Percentiles rank a stretch among this genome's conserved stretches.
Conservation (phyloP, 2,329 filamentous ascomycete species). For the Ophiostoma pallidulum region DNA sequence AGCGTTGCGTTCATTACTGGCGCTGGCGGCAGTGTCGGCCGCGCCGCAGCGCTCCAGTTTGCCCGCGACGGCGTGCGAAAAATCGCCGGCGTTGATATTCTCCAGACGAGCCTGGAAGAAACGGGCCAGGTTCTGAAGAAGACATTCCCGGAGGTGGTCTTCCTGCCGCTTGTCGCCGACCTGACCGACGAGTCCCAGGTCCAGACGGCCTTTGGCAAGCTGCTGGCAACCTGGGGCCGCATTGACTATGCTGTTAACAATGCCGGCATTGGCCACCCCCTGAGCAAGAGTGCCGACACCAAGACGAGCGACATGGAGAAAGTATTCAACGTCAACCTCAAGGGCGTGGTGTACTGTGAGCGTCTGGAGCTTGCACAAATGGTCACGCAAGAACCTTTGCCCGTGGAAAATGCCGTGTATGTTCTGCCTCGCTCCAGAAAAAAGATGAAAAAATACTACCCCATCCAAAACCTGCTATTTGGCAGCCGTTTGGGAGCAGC, state of each 20-base stretch:
- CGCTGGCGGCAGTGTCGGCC: neutral
- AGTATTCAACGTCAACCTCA: neutral
- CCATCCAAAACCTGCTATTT: too few species aligned
- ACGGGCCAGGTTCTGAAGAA: too few species aligned
- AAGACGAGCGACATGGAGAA: neutral
- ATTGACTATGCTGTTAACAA: constrained; percentile 4
- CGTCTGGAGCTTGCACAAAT: neutral
- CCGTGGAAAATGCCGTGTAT: too few species aligned
- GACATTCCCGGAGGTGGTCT: too few species aligned
- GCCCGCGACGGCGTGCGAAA: constrained; percentile 1
- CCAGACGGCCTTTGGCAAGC: neutral
- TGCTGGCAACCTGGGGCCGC: neutral
- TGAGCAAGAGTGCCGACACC: neutral
- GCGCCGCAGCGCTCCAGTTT: neutral
- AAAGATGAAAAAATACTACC: too few species aligned
- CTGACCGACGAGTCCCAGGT: too few species aligned
- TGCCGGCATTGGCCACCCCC: constrained; percentile 1
- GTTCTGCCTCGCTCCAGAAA: too few species aligned
- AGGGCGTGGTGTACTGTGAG: constrained; percentile 1
- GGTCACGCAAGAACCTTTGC: neutral
- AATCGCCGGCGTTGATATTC: neutral
- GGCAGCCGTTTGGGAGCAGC: neutral
- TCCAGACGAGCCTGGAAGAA: too few species aligned
- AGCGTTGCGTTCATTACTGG: too few species aligned
- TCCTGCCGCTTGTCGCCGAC: too few species aligned